Percentiles rank a stretch among this genome's conserved stretches.
Evolutionary conservation across 1,284 basidiomycete species (phyloP).

Genomic region (Mycena sp.): DNA sequence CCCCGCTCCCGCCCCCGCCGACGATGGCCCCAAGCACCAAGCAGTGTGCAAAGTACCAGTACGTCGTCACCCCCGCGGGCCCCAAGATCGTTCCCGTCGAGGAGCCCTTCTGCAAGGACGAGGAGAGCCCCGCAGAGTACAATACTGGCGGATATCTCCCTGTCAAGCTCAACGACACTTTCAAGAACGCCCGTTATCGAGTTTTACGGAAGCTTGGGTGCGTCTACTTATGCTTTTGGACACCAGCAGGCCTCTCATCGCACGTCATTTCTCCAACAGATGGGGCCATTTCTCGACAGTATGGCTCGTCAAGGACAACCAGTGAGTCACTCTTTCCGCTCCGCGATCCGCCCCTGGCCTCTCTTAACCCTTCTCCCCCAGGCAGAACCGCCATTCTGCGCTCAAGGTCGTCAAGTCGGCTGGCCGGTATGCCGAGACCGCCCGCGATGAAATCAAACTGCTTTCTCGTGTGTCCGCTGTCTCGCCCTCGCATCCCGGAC

Average conservation of each 20-base stretch:
- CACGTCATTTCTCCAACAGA: constrained; percentile 50
- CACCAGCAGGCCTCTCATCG: constrained; percentile 29
- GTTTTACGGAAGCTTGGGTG: constrained; percentile 88
- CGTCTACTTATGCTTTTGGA: constrained; percentile 32
- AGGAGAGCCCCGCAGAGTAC: constrained; percentile 83
- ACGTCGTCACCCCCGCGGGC: constrained; percentile 66
- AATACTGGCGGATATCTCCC: constrained; percentile 85
- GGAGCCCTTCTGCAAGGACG: constrained; percentile 72
- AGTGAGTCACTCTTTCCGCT: constrained; percentile 55
- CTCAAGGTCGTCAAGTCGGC: constrained; percentile 95
- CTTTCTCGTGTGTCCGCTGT: constrained; percentile 80
- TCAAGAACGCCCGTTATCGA: constrained; percentile 81
- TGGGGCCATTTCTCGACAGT: constrained; percentile 95
- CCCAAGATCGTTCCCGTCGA: constrained; percentile 76
- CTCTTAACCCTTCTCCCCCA: constrained; percentile 31
- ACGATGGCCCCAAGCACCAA: constrained; percentile 60
- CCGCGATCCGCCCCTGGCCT: constrained; percentile 19
- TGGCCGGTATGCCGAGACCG: constrained; percentile 86
- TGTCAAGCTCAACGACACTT: constrained; percentile 80
- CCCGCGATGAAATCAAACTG: constrained; percentile 91
- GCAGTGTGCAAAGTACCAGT: constrained; percentile 76
- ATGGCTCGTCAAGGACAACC: constrained; percentile 80
- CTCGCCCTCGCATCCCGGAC: constrained; percentile 75
- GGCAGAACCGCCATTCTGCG: constrained; percentile 81
- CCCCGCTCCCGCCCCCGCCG: constrained; percentile 30